phyloP scores from a whole-genome alignment of 1,139 yeast genomes.

The Saccharomyces hybrid region DNA sequence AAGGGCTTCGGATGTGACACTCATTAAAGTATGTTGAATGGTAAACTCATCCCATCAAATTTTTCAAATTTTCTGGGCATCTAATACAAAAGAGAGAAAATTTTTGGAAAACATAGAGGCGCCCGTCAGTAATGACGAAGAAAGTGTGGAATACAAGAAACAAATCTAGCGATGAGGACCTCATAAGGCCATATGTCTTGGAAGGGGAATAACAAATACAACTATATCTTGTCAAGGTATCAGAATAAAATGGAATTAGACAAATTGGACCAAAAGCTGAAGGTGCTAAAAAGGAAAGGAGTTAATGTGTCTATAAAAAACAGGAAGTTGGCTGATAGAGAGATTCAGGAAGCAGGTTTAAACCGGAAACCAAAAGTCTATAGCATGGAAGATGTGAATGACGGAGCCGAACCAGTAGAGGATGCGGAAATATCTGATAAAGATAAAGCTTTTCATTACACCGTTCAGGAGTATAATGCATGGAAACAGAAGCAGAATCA shows the following conservation, averaged over 20 bases:
- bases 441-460: conserved; percentile 37
- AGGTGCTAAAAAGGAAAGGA: conserved; percentile 30
- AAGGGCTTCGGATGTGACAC: background rate
- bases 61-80: conserved; percentile 8
- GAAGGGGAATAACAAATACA: background rate
- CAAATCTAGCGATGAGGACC: conserved; percentile 1
- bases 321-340: conserved; percentile 33
- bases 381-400: conserved; percentile 25
- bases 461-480: conserved; percentile 58
- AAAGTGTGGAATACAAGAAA: background rate
- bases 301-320: conserved; percentile 39
- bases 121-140: background rate
- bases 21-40: background rate
- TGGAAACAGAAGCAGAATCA: conserved; percentile 47
- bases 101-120: background rate
- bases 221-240: background rate
- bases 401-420: conserved; percentile 35
- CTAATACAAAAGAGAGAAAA: background rate
- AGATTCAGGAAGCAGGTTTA: conserved; percentile 33
- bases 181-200: background rate
- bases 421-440: conserved; percentile 16
- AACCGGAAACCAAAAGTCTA: conserved; percentile 35
- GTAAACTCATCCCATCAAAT: conserved; percentile 10
- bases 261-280: conserved; percentile 20
- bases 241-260: conserved; percentile 12